Base-by-base conservation (phyloP, 768 basidiomycete species). In the Boletus barrowsii region DNA sequence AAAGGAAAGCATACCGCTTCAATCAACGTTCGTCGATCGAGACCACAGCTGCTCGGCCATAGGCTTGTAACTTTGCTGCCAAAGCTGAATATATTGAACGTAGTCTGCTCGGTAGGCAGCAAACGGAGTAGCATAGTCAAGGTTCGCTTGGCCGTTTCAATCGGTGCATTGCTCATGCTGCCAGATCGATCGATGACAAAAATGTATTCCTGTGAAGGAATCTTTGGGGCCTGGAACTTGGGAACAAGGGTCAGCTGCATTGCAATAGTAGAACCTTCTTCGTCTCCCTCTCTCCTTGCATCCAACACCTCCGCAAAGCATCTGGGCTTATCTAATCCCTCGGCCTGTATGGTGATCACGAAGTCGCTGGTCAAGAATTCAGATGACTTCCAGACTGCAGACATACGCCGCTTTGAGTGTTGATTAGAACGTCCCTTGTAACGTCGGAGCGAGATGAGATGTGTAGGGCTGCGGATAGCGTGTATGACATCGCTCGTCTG, bases 41-140 rank as follows among this genome's bases (percentile, higher is more conserved):
- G 79, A 0, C 13, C 18, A 22, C 54, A 55, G 49, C 79, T 77
- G 0, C 22, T 41, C 0, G 36, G 22, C 78, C 78, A 82, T 4
- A 83, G 58, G 9, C 62, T 42, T 5, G 53, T 55, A 6, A 64
- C 64, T 0, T 11, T 0, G 10, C 1, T 45, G 0, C 81, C 82
- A 59, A 86, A 87, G 49, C 77, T 78, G 50, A 81, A 73, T n/a
- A 87, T 72, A 48, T 87, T 87, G 72, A 87, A 82, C 1, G 47
- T 59, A 0, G 82, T 78, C 4, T 70, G 70, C 0, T 56, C 36
- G 24, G 41, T 52, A 0, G 83, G 81, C 4, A 86, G 70, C 60
- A 82, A 72, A 7, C 72, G 75, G 15, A 87, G 68, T 0, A 87
- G 61, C 57, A 81, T 70, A 0, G 45, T 44, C 32, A 86, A 66